Evolutionary conservation across 345 rosid species (phyloP), one percentile per base, ranked within the genome.

Genomic region (Citrus medica): DNA sequence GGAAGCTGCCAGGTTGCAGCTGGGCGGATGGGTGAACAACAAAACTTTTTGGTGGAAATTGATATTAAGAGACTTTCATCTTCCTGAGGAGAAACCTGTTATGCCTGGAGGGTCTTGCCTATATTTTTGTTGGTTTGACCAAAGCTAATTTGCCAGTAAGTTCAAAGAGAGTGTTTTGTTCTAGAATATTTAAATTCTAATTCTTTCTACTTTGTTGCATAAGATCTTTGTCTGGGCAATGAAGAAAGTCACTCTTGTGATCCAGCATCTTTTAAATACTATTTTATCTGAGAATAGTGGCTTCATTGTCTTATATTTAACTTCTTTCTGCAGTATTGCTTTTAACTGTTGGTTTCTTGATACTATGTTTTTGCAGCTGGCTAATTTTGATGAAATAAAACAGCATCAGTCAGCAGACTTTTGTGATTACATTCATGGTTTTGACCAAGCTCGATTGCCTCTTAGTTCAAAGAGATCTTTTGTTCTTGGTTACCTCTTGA

Each of bases 1-100:
- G 82, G 66, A 89, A 91, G 79, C 76, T 77, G 67, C 93, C 94
- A 22, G 94, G 91, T 40, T 81, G 64, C 74, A 91, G 94, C 76
- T 89, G 92, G 91, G 88, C 86, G 58, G 81, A 81, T 40, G 12
- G 80, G 27, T 81, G 75, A 72, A 71, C 59, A 51, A 46, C 53
- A 33, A 13, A 37, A 51, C 14, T 22, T 42, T 28, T 33, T 25
- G 21, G 60, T 13, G 61, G 46, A 21, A 48, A 22, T 32, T 30
- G 32, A 30, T 38, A 46, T 46, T 13, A 12, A 42, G 51, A 46
- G 17, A 46, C 51, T 46, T 46, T 13, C 51, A 3, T 46, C 17
- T 46, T 46, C 51, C 4, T 38, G 33, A 60, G 56, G 56, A 16
- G 68, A 60, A 74, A 25, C 55, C 28, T 8, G 16, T 27, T 33